Evolutionary conservation across 179 eudicot genomes (phyloP), one percentile per base, ranked within the genome.

Genomic region (Patellifolia procumbens): DNA sequence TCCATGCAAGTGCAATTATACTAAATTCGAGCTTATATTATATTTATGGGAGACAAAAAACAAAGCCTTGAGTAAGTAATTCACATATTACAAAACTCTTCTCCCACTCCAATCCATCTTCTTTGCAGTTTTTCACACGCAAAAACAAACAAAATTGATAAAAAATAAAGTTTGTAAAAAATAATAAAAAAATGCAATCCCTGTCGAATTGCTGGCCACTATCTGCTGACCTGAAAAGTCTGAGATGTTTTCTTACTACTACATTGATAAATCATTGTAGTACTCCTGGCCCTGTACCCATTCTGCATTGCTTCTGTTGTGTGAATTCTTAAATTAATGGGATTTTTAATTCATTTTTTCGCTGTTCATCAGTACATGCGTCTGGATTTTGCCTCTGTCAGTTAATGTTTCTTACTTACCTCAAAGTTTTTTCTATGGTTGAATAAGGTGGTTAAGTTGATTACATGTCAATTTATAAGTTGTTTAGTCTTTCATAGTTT

Each of bases 141-240:
- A 56, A 53, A 20, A 53, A 52, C 59, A 53, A 24, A 56, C 24
- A 26, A 56, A 56, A 1, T 22, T 8, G n/a, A 56, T 22, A 51
- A 16, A 7, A 53, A 53, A 22, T 56, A 4, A n/a, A n/a, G n/a
- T n/a, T n/a, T 55, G 10, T 8, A 24, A 7, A 22, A 56, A 56
- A n/a, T 55, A 55, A 10, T 55, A 10, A 24, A 8, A 58, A 58
- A 58, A 24, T 1, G 15, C 26, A 3, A 53, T 17, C 52, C 19
- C 31, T 10, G 65, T 60, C 0, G 16, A 62, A 63, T 16, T 63
- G 13, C 26, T 63, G 68, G 26, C 45, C 24, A 63, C 24, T 63
- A 32, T 45, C 9, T 34, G 46, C 11, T 66, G 29, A 42, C 70
- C 70, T 66, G 70, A 39, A 58, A 42, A 42, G 43, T 49, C 65